Conservation (phyloP, 305 asterid genomes). For the Fraxinus velutina region DNA sequence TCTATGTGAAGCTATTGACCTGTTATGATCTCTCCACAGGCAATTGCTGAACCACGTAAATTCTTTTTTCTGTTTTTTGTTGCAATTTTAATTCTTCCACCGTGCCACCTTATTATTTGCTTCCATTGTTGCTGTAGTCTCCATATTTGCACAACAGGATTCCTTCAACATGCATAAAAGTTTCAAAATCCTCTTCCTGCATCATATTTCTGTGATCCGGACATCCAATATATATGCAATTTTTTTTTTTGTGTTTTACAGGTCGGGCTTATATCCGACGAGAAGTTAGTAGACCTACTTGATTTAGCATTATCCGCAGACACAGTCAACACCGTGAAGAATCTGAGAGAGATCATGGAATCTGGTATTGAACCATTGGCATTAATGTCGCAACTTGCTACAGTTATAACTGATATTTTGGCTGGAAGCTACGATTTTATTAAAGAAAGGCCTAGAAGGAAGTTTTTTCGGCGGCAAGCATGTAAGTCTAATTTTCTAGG, state of each 20-base stretch:
- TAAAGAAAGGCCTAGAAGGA: slow-evolving; percentile 67
- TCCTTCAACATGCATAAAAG: background rate
- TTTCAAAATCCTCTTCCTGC: background rate
- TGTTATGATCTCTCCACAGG: background rate
- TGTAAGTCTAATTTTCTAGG: slow-evolving; percentile 44
- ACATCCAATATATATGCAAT: background rate
- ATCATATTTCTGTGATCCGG: background rate
- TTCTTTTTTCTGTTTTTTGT: background rate
- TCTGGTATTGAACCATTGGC: slow-evolving; percentile 96
- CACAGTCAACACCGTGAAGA: slow-evolving; percentile 91
- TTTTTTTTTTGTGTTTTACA: slow-evolving; percentile 25
- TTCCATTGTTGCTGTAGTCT: background rate
- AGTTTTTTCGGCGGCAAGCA: slow-evolving; percentile 66
- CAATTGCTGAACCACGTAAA: background rate
- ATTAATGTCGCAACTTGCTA: slow-evolving; percentile 97
- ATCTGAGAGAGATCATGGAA: slow-evolving; percentile 89
- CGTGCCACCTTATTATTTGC: background rate
- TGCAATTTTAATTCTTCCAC: background rate
- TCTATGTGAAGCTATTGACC: background rate
- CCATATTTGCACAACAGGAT: background rate
- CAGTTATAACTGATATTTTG: slow-evolving; percentile 90
- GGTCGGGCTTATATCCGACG: slow-evolving; percentile 96
- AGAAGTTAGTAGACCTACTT: slow-evolving; percentile 85
- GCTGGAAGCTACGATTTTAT: slow-evolving; percentile 82
- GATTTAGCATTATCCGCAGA: slow-evolving; percentile 97